Evolutionary conservation across 2,329 filamentous ascomycete genomes (phyloP).

Genomic region (Hypoxylon sp.): DNA sequence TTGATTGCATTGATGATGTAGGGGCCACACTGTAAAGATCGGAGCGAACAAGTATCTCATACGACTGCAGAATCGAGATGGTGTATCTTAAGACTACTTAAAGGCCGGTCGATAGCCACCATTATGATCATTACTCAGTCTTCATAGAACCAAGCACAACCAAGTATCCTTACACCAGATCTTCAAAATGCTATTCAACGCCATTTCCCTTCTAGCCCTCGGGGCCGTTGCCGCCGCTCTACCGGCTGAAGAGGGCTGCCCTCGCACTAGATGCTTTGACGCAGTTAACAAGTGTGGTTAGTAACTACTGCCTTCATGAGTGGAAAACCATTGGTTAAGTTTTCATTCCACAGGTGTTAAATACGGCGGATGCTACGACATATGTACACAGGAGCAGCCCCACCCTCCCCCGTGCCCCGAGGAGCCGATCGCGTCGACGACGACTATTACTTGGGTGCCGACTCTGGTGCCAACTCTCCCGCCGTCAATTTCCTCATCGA

Average conservation of each 20-base stretch:
- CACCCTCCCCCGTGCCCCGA: slow-evolving; percentile 32
- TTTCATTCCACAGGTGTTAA: slow-evolving; percentile 29
- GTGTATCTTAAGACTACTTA: slow-evolving; percentile 20
- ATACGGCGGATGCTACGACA: slow-evolving; percentile 43
- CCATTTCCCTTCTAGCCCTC: slow-evolving; percentile 32
- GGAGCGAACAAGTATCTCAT: slow-evolving; percentile 13
- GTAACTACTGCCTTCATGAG: neutral
- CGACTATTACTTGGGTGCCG: slow-evolving; percentile 24
- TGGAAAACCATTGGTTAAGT: slow-evolving; percentile 5
- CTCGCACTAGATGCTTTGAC: slow-evolving; percentile 40
- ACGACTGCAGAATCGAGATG: slow-evolving; percentile 21
- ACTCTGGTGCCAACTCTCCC: slow-evolving; percentile 8
- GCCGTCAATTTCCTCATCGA: slow-evolving; percentile 14
- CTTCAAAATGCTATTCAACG: slow-evolving; percentile 39
- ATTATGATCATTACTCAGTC: neutral
- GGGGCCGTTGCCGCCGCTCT: slow-evolving; percentile 21
- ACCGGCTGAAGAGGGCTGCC: slow-evolving; percentile 32
- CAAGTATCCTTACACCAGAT: neutral
- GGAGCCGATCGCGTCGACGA: neutral
- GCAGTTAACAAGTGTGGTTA: slow-evolving; percentile 41
- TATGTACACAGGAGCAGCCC: slow-evolving; percentile 34
- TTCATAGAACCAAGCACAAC: slow-evolving; percentile 1
- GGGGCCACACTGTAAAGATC: slow-evolving; percentile 16
- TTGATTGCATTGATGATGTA: slow-evolving; percentile 20
- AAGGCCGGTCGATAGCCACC: neutral